phyloP scores from a whole-genome alignment of 1,284 basidiomycete species.

The Xanthoconium separans region DNA sequence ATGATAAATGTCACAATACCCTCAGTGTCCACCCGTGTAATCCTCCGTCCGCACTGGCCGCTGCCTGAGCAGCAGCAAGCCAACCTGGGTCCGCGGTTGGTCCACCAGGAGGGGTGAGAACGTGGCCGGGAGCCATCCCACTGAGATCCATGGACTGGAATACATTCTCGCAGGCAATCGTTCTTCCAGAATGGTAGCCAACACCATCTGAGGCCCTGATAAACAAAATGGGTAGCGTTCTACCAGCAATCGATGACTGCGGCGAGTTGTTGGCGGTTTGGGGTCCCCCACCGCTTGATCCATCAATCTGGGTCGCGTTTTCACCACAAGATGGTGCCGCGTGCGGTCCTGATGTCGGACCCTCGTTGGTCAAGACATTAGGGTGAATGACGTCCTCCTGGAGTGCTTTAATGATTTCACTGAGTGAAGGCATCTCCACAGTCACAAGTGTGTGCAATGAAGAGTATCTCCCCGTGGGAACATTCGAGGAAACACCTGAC shows the following conservation, averaged over 20 bases:
- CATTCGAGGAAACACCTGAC: conserved; percentile 31
- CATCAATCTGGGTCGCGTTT: conserved; percentile 20
- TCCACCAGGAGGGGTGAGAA: conserved; percentile 37
- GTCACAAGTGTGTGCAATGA: conserved; percentile 73
- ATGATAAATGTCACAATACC: conserved; percentile 51
- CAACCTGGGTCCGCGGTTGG: conserved; percentile 55
- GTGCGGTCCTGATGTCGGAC: conserved; percentile 36
- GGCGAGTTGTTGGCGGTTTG: conserved; percentile 29
- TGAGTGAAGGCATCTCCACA: conserved; percentile 73
- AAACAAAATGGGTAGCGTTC: conserved; percentile 68
- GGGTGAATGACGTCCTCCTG: conserved; percentile 62
- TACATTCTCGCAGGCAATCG: conserved; percentile 80
- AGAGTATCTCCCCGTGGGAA: conserved; percentile 44
- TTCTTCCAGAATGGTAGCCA: conserved; percentile 81
- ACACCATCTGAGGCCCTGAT: conserved; percentile 75
- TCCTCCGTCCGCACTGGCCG: conserved; percentile 53
- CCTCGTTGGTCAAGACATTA: conserved; percentile 33
- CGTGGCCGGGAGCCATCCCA: conserved; percentile 38
- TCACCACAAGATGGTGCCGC: conserved; percentile 28
- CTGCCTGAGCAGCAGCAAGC: conserved; percentile 66
- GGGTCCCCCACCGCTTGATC: conserved; percentile 16
- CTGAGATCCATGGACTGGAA: conserved; percentile 63
- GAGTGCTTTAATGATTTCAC: conserved; percentile 69
- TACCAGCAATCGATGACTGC: conserved; percentile 55
- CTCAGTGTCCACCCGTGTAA: conserved; percentile 72